Percentiles rank a stretch among this genome's conserved stretches.
Conservation (phyloP, 257 asterid species). For the Rauvolfia tetraphylla region DNA sequence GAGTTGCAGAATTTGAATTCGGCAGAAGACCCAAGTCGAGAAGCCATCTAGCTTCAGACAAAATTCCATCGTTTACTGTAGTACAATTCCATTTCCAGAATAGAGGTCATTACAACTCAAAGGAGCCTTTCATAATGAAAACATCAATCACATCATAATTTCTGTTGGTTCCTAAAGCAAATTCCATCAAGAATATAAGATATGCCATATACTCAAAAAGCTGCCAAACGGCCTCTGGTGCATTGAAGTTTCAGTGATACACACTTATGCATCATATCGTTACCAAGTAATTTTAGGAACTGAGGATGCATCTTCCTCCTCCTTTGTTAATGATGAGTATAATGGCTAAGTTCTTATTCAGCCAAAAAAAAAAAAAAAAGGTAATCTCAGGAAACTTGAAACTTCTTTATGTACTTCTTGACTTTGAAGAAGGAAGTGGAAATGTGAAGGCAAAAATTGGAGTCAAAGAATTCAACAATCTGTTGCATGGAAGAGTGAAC, state of each 20-base stretch:
- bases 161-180: background rate
- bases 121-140: background rate
- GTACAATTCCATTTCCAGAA: conserved; percentile 9
- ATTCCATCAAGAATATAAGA: background rate
- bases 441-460: background rate
- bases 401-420: background rate
- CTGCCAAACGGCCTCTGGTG: background rate
- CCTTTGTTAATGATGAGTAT: too few species aligned
- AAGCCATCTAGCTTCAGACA: conserved; percentile 87
- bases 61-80: conserved; percentile 61
- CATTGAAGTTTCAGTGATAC: background rate
- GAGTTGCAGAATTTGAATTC: conserved; percentile 81
- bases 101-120: background rate
- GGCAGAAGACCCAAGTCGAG: conserved; percentile 89
- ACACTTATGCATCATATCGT: background rate
- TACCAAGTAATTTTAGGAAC: background rate
- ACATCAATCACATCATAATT: background rate
- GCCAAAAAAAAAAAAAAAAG: too few species aligned
- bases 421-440: background rate
- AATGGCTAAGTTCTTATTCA: too few species aligned
- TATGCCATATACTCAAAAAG: background rate
- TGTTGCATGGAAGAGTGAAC: background rate
- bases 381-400: too few species aligned
- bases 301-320: too few species aligned
- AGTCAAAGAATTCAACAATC: background rate